phyloP scores from a whole-genome alignment of 2,329 filamentous ascomycete genomes.

The Aureobasidium vineae region DNA sequence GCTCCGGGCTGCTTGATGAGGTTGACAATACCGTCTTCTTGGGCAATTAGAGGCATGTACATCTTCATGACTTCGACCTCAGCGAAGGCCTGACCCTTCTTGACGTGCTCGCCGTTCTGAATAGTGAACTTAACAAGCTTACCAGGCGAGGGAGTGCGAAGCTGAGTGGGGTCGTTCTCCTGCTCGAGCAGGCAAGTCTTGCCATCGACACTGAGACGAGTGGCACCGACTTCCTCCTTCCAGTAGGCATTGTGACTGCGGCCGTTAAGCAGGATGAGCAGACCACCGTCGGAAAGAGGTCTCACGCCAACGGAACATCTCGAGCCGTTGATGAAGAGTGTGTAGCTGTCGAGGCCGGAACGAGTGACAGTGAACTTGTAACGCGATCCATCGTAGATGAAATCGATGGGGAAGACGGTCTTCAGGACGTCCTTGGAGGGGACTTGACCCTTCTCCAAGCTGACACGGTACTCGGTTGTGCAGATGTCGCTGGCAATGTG shows the following conservation, averaged over 20 bases:
- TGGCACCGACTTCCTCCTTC: constrained; percentile 98
- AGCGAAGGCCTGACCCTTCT: constrained; percentile 87
- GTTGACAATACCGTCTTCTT: constrained; percentile 94
- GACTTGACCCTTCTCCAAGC: constrained; percentile 95
- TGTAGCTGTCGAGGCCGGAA: constrained; percentile 90
- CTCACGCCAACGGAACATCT: constrained; percentile 93
- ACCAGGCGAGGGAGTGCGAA: constrained; percentile 89
- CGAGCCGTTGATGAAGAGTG: constrained; percentile 97
- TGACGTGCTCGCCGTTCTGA: constrained; percentile 91
- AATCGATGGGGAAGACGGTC: constrained; percentile 96
- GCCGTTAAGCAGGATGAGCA: constrained; percentile 84
- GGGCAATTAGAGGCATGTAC: constrained; percentile 97
- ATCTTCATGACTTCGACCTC: constrained; percentile 99
- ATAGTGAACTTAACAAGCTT: constrained; percentile 98
- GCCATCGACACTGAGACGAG: constrained; percentile 91
- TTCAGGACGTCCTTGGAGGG: constrained; percentile 95
- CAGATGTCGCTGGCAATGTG: constrained; percentile 91
- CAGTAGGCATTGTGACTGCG: constrained; percentile 99
- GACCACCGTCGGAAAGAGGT: constrained; percentile 87
- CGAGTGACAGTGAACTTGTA: constrained; percentile 99
- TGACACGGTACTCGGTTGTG: constrained; percentile 79
- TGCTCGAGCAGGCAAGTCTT: constrained; percentile 98
- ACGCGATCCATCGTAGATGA: constrained; percentile 94
- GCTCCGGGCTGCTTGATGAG: constrained; percentile 98
- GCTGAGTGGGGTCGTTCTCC: constrained; percentile 97